Conservation (phyloP, 2,329 filamentous ascomycete species). For the Beauveria scarabaeidicola region DNA sequence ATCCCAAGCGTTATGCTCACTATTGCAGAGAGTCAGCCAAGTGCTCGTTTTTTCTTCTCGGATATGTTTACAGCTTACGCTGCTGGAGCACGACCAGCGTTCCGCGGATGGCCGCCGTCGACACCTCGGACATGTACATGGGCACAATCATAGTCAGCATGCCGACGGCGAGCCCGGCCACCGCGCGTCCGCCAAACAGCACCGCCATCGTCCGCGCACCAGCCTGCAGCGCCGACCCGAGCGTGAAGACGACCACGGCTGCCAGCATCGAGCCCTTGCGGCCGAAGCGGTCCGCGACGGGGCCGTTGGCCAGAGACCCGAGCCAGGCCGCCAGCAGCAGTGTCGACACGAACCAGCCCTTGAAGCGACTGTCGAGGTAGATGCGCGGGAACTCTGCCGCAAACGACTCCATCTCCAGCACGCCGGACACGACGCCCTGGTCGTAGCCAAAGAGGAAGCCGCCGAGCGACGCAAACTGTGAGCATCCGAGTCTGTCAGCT, state of each 20-base stretch:
- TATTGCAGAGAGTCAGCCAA: neutral
- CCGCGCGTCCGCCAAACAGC: constrained; percentile 33
- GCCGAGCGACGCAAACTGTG: constrained; percentile 26
- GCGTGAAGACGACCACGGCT: constrained; percentile 27
- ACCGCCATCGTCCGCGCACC: constrained; percentile 31
- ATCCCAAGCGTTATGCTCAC: constrained; percentile 34
- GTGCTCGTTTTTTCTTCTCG: neutral
- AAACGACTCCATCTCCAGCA: constrained; percentile 38
- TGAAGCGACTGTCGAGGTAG: constrained; percentile 35
- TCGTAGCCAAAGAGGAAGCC: constrained; percentile 42
- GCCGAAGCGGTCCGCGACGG: constrained; percentile 27
- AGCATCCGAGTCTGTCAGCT: neutral
- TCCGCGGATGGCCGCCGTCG: constrained; percentile 39
- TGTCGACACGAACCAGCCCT: constrained; percentile 45
- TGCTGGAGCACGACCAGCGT: constrained; percentile 37
- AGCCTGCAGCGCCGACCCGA: constrained; percentile 37
- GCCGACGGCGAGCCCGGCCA: constrained; percentile 37
- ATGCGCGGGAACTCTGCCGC: constrained; percentile 23
- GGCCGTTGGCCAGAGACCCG: constrained; percentile 36
- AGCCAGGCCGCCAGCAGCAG: constrained; percentile 40
- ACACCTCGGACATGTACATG: constrained; percentile 39
- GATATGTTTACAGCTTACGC: neutral
- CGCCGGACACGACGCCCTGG: constrained; percentile 39
- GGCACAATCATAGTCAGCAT: constrained; percentile 32
- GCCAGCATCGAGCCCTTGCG: constrained; percentile 28